Percentiles rank a stretch among this genome's conserved stretches.
phyloP scores from a whole-genome alignment of 2,329 filamentous ascomycete genomes.

The Xylaria sp. region DNA sequence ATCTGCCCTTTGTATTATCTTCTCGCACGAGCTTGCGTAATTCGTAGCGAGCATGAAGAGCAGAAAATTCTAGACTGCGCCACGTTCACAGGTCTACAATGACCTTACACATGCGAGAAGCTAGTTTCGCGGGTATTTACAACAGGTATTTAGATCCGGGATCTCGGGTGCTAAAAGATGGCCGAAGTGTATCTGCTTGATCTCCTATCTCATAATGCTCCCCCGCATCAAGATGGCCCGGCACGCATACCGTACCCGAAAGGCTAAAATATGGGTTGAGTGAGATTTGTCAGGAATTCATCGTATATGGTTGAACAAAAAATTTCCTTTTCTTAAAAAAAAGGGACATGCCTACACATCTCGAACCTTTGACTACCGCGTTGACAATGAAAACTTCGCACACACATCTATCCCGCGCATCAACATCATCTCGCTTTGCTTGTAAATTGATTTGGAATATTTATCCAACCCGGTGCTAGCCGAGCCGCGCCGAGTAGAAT shows the following conservation, averaged over 20 bases:
- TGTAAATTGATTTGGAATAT: background rate
- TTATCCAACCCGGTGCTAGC: slow-evolving; percentile 14
- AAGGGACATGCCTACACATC: background rate
- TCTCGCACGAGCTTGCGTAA: no score
- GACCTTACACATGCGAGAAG: no score
- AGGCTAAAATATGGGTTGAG: background rate
- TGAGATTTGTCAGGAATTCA: background rate
- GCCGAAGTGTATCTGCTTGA: background rate
- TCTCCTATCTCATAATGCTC: background rate
- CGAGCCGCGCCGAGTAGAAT: background rate
- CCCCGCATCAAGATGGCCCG: background rate
- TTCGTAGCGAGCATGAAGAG: no score
- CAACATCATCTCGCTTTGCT: background rate
- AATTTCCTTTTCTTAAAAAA: no score
- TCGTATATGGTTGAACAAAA: no score
- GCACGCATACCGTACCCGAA: background rate
- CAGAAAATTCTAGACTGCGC: no score
- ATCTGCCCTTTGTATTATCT: no score
- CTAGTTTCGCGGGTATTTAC: no score
- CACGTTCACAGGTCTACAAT: no score
- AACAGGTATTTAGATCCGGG: no score
- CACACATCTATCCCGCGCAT: background rate
- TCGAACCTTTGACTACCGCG: background rate
- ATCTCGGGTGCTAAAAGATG: background rate
- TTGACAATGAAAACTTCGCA: background rate